These are phyloP conservation scores for Neopestalotiopsis clavispora DNA, from an alignment of 2,329 filamentous ascomycete species.

Conservation along the genomic window DNA sequence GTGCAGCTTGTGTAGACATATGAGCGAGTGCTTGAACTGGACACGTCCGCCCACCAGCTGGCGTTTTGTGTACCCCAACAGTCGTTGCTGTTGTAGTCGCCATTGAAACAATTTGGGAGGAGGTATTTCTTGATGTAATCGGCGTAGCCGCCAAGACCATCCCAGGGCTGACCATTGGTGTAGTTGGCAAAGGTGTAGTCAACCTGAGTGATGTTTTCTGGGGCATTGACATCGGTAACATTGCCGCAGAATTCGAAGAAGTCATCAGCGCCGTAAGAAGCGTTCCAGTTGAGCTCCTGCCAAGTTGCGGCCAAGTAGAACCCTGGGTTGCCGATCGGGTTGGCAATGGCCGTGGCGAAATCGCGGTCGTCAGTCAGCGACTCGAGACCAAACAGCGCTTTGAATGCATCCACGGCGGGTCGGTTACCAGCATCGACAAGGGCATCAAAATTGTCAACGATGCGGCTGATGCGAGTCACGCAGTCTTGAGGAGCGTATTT, in stretches of 20 bases:
- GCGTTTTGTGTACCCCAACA: conserved; percentile 49
- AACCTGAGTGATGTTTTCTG: conserved; percentile 46
- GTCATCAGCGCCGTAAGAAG: conserved; percentile 44
- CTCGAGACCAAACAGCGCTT: conserved; percentile 52
- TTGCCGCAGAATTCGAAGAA: conserved; percentile 59
- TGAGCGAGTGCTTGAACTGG: conserved; percentile 45
- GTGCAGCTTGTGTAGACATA: conserved; percentile 56
- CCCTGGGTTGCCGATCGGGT: conserved; percentile 51
- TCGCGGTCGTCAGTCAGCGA: conserved; percentile 48
- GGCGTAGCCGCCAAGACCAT: conserved; percentile 55
- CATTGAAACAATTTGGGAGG: conserved; percentile 46
- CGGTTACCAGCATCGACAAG: conserved; percentile 48
- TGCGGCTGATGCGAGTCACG: conserved; percentile 51
- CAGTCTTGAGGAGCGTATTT: conserved; percentile 55
- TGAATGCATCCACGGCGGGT: conserved; percentile 47
- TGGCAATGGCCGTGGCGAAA: conserved; percentile 53
- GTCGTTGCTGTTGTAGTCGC: conserved; percentile 44
- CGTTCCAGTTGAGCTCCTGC: conserved; percentile 58
- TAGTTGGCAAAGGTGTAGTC: conserved; percentile 53
- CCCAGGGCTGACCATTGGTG: conserved; percentile 54
- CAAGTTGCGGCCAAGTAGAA: conserved; percentile 56
- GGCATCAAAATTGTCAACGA: conserved; percentile 54
- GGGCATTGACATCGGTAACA: conserved; percentile 50
- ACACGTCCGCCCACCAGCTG: conserved; percentile 47
- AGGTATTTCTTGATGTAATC: conserved; percentile 53